Base-by-base conservation (phyloP, 371 early-diverging fungal genomes). In the Rhizomucor pusillus region DNA sequence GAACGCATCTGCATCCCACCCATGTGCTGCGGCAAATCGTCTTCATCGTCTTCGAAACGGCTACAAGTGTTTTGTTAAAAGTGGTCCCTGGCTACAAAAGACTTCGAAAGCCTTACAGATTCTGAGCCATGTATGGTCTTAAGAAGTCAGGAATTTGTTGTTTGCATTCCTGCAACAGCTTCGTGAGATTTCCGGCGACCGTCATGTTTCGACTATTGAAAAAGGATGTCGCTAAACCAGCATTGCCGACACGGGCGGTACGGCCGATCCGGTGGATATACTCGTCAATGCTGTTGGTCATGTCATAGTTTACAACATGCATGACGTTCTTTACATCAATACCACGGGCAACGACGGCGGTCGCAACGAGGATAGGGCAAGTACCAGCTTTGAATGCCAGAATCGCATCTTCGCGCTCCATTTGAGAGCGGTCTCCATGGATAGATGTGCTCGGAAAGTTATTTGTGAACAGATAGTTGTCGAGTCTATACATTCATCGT, bases 331-430 rank as follows among this genome's bases (percentile, higher is more conserved):
- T 80, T 16, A 96, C 84, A 65, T 96, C 95, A 46, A 95, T 71
- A 54, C 98, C 98, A 67, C 98, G 83, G 6, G 95, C 89, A 24
- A 92, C 96, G 12, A 98, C 92, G 18, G 94, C 94, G 0, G 97
- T 98, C 25, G 94, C 95, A 14, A 97, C 90, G 29, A 98, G 64
- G 43, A 95, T 86, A 6, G 92, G 91, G 43, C 88, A 85, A 18
- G 72, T 71, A 13, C 88, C 90, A 11, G 65, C 62, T 59, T 82
- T 86, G 82, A 96, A 98, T 10, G 84, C 82, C 11, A 66, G 48
- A 9, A 94, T 66, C 0, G 90, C 89, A 44, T 73, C 75, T 66
- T 94, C 95, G 24, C 98, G 86, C 61, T 92, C 92, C 33, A 77
- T 62, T 63, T 94, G 93, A 1, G 75, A 69, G 33, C 88, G 76